phyloP scores from a whole-genome alignment of 1,284 basidiomycete genomes.

The Clitocybe nebularis region DNA sequence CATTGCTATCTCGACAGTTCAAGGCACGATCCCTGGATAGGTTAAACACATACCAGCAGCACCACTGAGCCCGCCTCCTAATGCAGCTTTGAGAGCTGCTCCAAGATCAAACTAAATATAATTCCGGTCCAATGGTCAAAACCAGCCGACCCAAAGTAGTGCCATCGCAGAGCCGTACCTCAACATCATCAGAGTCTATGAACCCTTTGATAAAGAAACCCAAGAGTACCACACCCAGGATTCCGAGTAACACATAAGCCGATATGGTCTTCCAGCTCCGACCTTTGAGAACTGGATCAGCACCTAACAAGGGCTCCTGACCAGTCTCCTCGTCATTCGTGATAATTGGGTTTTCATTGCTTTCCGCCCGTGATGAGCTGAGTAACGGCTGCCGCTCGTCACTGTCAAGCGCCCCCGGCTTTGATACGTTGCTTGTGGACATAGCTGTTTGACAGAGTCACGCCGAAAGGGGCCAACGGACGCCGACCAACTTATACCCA shows the following conservation, averaged over 20 bases:
- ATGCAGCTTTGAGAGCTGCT: conserved; percentile 71
- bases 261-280: conserved; percentile 13
- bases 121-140: conserved; percentile 1
- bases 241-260: conserved; percentile 29
- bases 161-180: conserved; percentile 39
- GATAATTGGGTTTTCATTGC: neutral
- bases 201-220: conserved; percentile 64
- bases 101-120: conserved; percentile 70
- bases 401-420: neutral
- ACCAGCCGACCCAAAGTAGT: neutral
- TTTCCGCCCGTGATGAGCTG: neutral
- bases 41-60: conserved; percentile 55
- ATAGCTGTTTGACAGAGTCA: conserved; percentile 11
- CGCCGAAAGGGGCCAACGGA: conserved; percentile 1
- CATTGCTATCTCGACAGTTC: conserved; percentile 54
- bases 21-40: neutral
- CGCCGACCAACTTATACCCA: neutral
- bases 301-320: neutral
- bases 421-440: conserved; percentile 8
- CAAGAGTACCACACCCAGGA: conserved; percentile 34
- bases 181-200: conserved; percentile 61
- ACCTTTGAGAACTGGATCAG: neutral
- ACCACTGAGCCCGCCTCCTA: conserved; percentile 83
- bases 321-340: conserved; percentile 3
- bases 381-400: conserved; percentile 23